These are phyloP conservation scores for Tolypocladium tropicale DNA, from an alignment of 2,329 filamentous ascomycete species.

Conservation along the genomic window DNA sequence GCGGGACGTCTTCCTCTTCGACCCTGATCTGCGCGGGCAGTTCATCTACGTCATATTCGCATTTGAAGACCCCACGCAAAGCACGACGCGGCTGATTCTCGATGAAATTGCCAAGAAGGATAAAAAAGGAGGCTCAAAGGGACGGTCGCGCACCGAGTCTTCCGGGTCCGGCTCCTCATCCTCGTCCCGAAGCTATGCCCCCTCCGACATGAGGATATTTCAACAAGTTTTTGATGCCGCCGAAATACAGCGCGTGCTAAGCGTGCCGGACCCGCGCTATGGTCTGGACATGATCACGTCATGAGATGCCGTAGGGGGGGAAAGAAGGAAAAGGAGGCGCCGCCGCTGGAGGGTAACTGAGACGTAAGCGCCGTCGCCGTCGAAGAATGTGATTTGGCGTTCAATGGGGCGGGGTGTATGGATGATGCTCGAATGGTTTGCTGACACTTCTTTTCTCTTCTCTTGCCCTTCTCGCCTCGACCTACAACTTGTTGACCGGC, in stretches of 20 bases:
- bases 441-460: neutral
- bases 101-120: constrained; percentile 46
- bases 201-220: constrained; percentile 43
- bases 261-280: constrained; percentile 43
- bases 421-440: neutral
- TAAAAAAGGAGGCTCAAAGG: constrained; percentile 22
- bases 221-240: constrained; percentile 36
- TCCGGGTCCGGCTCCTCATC: constrained; percentile 17
- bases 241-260: constrained; percentile 40
- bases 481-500: neutral
- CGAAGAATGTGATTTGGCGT: neutral
- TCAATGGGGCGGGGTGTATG: neutral
- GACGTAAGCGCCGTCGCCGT: neutral
- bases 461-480: neutral
- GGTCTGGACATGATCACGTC: constrained; percentile 41
- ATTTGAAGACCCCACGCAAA: constrained; percentile 48
- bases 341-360: neutral
- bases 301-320: constrained; percentile 9
- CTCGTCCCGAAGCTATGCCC: constrained; percentile 18
- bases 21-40: constrained; percentile 50
- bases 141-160: constrained; percentile 20
- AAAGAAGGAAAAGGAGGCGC: no score
- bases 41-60: constrained; percentile 54
- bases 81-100: constrained; percentile 40
- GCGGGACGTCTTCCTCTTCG: constrained; percentile 53